Evolutionary conservation across 805 yeast genomes (phyloP).

Genomic region (Ogataea ganodermae): DNA sequence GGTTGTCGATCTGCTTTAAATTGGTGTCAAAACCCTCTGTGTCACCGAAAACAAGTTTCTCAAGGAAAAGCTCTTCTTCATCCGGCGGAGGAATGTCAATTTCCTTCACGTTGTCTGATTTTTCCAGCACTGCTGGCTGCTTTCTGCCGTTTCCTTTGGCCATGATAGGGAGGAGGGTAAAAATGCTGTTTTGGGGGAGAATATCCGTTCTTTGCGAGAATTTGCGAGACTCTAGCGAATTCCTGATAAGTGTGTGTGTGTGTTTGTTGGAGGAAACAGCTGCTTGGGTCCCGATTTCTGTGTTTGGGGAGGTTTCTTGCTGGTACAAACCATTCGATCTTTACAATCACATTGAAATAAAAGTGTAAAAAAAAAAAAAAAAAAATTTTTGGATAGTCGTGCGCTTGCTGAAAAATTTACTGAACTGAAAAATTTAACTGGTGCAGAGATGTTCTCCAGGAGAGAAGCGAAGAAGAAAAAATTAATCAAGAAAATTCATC

Average conservation of each 20-base stretch:
- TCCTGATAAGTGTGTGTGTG: too few species aligned
- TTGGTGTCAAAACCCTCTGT: conserved; percentile 67
- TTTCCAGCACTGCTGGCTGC: conserved; percentile 3
- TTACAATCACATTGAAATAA: neutral
- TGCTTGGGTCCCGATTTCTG: neutral
- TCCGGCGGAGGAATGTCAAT: conserved; percentile 66
- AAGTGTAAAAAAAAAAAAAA: conserved; percentile 4
- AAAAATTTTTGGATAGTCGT: conserved; percentile 7
- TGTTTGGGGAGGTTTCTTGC: neutral
- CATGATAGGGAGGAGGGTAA: conserved; percentile 2
- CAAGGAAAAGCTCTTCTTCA: conserved; percentile 77
- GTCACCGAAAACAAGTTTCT: conserved; percentile 90
- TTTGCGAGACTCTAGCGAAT: neutral
- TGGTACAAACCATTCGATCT: neutral
- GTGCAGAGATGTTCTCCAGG: conserved; percentile 4
- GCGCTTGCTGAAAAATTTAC: conserved; percentile 1
- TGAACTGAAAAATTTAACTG: too few species aligned
- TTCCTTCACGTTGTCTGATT: conserved; percentile 13
- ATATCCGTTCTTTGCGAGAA: neutral
- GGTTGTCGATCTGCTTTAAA: conserved; percentile 60
- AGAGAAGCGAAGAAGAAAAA: neutral
- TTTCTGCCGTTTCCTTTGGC: conserved; percentile 14
- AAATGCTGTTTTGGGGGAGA: neutral
- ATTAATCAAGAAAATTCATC: neutral
- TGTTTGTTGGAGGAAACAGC: neutral